Evolutionary conservation across 2,329 filamentous ascomycete genomes (phyloP).

Genomic region (Tolypocladium ovalisporum): DNA sequence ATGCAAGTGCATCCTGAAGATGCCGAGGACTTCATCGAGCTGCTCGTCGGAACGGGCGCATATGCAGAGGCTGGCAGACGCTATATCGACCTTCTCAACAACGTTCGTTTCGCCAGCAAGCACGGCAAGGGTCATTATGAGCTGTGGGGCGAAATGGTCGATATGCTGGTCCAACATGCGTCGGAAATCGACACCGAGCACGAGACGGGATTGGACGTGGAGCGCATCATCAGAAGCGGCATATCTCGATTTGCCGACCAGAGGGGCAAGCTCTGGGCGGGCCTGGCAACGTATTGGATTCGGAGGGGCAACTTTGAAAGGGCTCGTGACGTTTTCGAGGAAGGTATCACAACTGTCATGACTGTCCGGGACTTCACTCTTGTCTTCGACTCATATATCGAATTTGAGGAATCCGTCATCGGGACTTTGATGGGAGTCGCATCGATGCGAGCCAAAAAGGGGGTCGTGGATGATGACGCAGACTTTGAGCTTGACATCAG

Average conservation of each 20-base stretch:
- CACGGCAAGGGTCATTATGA: slow-evolving; percentile 92
- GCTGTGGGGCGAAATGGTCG: slow-evolving; percentile 96
- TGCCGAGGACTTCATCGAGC: slow-evolving; percentile 86
- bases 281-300: slow-evolving; percentile 93
- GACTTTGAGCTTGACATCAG: slow-evolving; percentile 93
- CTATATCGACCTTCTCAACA: slow-evolving; percentile 88
- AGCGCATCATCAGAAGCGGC: slow-evolving; percentile 85
- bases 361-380: slow-evolving; percentile 95
- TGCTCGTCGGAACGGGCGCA: slow-evolving; percentile 68
- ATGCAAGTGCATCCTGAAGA: slow-evolving; percentile 97
- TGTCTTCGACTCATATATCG: slow-evolving; percentile 90
- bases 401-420: slow-evolving; percentile 95
- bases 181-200: slow-evolving; percentile 72
- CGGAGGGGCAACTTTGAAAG: slow-evolving; percentile 85
- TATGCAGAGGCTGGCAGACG: slow-evolving; percentile 87
- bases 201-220: slow-evolving; percentile 77
- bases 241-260: slow-evolving; percentile 88
- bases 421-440: slow-evolving; percentile 84
- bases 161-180: slow-evolving; percentile 83
- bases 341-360: slow-evolving; percentile 96
- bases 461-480: slow-evolving; percentile 65
- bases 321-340: slow-evolving; percentile 87
- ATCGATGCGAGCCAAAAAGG: slow-evolving; percentile 67
- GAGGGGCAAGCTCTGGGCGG: slow-evolving; percentile 88
- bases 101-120: slow-evolving; percentile 82